Percentiles rank a stretch among this genome's conserved stretches.
These are phyloP conservation scores for Oryza meridionalis DNA, from an alignment of 176 grass and related monocot genomes.

Conservation along the genomic window DNA sequence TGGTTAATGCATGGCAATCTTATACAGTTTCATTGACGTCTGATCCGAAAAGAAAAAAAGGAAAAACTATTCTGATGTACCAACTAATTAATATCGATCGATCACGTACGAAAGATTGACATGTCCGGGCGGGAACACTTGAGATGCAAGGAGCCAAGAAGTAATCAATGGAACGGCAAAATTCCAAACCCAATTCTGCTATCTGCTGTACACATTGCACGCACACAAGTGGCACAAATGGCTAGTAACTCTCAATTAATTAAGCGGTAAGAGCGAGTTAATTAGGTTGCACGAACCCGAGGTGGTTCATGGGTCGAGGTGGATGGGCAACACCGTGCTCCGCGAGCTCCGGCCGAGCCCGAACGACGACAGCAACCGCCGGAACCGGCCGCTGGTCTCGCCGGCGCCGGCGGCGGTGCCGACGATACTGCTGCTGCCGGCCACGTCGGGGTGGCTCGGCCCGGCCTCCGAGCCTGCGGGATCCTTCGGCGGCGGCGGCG, in stretches of 20 bases:
- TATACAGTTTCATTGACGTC: conserved; percentile 22
- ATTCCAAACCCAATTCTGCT: not conserved
- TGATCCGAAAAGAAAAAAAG: conserved; percentile 21
- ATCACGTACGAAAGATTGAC: not conserved
- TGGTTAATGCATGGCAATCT: conserved; percentile 6
- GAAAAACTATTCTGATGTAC: not conserved
- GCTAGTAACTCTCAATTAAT: not conserved
- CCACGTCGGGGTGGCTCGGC: conserved; percentile 1
- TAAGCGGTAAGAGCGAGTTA: not conserved
- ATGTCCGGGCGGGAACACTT: not conserved
- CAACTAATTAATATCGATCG: not conserved
- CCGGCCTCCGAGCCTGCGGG: conserved; percentile 1
- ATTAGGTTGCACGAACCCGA: not conserved
- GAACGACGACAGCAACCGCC: conserved; percentile 80
- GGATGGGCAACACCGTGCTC: conserved; percentile 75
- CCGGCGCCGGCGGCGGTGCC: conserved; percentile 16
- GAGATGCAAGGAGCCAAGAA: conserved; percentile 1
- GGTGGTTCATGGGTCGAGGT: conserved; percentile 62
- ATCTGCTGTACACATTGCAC: conserved; percentile 55
- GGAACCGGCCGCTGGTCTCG: conserved; percentile 69
- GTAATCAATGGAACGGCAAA: conserved; percentile 17
- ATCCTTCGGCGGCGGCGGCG: not conserved
- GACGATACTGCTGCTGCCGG: not conserved
- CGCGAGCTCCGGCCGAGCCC: conserved; percentile 85
- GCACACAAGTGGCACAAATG: conserved; percentile 24